Percentiles rank a stretch among this genome's conserved stretches.
Evolutionary conservation across 768 basidiomycete genomes (phyloP).

Genomic region (Tulasnella sp.): DNA sequence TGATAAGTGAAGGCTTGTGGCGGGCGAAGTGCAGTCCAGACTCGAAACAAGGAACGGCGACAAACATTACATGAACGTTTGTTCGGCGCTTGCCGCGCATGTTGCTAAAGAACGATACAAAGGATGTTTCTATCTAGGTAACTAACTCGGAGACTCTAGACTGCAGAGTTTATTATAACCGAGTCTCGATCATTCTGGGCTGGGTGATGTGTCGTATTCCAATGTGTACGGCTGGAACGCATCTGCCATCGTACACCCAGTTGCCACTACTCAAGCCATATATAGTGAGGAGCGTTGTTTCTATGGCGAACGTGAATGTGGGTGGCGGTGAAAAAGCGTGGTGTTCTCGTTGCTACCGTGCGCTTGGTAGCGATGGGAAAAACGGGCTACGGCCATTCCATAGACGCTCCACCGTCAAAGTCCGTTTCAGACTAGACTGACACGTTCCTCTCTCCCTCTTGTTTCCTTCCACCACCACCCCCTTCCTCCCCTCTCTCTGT

Average conservation of each 20-base stretch:
- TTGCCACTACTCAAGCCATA: neutral
- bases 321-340: slow-evolving; percentile 9
- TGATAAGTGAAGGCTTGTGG: neutral
- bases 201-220: neutral
- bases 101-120: neutral
- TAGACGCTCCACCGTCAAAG: neutral
- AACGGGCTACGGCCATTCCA: neutral
- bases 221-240: neutral
- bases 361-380: neutral
- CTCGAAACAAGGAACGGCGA: neutral
- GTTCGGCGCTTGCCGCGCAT: neutral
- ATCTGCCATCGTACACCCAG: neutral
- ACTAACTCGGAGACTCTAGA: neutral
- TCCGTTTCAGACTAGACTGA: slow-evolving; percentile 16
- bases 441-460: slow-evolving; percentile 11
- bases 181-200: neutral
- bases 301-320: neutral
- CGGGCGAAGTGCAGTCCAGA: neutral
- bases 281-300: neutral
- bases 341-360: slow-evolving; percentile 8
- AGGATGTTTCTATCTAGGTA: neutral
- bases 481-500: slow-evolving; percentile 32
- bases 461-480: slow-evolving; percentile 15
- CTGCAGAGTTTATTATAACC: neutral
- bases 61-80: neutral